A percentile compares a stretch with the other conserved stretches of the same genome.
These are phyloP conservation scores for Linnemannia schmuckeri DNA, from an alignment of 192 early-diverging fungal genomes.

Conservation along the genomic window DNA sequence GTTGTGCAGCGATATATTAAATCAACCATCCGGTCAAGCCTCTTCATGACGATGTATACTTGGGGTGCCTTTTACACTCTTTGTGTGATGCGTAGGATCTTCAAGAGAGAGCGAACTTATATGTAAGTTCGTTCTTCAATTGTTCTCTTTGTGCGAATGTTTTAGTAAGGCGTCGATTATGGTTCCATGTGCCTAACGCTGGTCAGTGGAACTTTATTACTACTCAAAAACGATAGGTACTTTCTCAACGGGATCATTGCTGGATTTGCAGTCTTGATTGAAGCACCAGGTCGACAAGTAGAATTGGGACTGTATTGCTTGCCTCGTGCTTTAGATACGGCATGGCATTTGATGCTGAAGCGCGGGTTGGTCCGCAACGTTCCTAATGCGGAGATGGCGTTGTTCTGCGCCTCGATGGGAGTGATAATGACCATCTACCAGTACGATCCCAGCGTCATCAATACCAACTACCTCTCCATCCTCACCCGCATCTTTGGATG, in stretches of 20 bases:
- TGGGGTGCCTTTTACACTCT: conserved; percentile 63
- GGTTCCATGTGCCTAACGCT: too few species aligned
- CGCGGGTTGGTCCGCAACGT: conserved; percentile 71
- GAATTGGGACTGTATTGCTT: conserved; percentile 90
- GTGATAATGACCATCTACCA: conserved; percentile 88
- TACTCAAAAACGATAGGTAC: conserved; percentile 9
- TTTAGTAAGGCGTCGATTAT: too few species aligned
- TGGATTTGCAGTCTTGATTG: conserved; percentile 71
- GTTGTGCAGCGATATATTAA: conserved; percentile 61
- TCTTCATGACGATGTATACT: conserved; percentile 72
- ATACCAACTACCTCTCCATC: conserved; percentile 79
- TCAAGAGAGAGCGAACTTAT: conserved; percentile 60
- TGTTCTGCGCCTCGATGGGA: conserved; percentile 82
- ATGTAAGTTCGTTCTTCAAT: conserved; percentile 67
- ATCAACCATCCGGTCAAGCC: conserved; percentile 67
- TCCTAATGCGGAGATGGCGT: conserved; percentile 75
- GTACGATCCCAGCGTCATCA: conserved; percentile 78
- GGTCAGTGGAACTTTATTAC: too few species aligned
- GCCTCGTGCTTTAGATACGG: conserved; percentile 80
- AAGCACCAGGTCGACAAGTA: conserved; percentile 72
- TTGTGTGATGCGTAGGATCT: conserved; percentile 65
- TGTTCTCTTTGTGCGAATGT: too few species aligned
- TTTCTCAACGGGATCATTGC: conserved; percentile 65
- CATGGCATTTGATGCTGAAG: conserved; percentile 73
- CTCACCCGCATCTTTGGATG: conserved; percentile 84